Conservation (phyloP, 805 yeast genomes). For the Cyberlindnera samutprakarnensis region DNA sequence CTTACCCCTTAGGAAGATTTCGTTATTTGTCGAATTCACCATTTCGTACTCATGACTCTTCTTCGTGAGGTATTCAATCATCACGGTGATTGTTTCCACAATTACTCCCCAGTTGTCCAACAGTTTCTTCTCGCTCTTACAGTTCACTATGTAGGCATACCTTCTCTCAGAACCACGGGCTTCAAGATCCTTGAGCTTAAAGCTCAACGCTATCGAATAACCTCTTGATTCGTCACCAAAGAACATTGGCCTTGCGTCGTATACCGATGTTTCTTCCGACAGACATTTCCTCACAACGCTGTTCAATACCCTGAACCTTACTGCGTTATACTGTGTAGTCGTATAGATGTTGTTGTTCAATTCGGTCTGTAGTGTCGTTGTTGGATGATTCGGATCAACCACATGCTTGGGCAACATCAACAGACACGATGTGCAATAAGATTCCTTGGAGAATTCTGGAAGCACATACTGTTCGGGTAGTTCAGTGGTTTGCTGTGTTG, state of each 20-base stretch:
- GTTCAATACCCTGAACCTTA: slow-evolving; percentile 45
- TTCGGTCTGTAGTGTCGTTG: slow-evolving; percentile 26
- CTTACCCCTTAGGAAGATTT: slow-evolving; percentile 48
- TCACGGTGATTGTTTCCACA: slow-evolving; percentile 29
- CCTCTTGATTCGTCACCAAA: slow-evolving; percentile 60
- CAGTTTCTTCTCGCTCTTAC: slow-evolving; percentile 45
- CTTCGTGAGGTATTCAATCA: slow-evolving; percentile 33
- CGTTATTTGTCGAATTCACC: slow-evolving; percentile 27
- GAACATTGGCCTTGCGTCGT: slow-evolving; percentile 51
- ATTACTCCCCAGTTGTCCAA: slow-evolving; percentile 50
- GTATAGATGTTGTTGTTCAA: slow-evolving; percentile 26
- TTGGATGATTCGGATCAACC: slow-evolving; percentile 23
- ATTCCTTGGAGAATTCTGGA: slow-evolving; percentile 34
- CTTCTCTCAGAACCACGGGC: slow-evolving; percentile 74
- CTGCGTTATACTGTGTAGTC: slow-evolving; percentile 55
- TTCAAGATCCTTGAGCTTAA: slow-evolving; percentile 53
- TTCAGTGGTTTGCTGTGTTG: slow-evolving; percentile 42
- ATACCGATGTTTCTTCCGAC: slow-evolving; percentile 58
- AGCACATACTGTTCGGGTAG: slow-evolving; percentile 21
- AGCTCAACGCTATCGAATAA: slow-evolving; percentile 48
- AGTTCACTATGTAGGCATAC: slow-evolving; percentile 50
- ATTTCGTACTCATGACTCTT: slow-evolving; percentile 23
- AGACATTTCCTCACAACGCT: slow-evolving; percentile 57
- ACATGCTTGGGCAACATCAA: slow-evolving; percentile 38
- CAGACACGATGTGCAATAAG: slow-evolving; percentile 56